phyloP scores from a whole-genome alignment of 352 stramenopile species.

The Thraustochytrium striatum region DNA sequence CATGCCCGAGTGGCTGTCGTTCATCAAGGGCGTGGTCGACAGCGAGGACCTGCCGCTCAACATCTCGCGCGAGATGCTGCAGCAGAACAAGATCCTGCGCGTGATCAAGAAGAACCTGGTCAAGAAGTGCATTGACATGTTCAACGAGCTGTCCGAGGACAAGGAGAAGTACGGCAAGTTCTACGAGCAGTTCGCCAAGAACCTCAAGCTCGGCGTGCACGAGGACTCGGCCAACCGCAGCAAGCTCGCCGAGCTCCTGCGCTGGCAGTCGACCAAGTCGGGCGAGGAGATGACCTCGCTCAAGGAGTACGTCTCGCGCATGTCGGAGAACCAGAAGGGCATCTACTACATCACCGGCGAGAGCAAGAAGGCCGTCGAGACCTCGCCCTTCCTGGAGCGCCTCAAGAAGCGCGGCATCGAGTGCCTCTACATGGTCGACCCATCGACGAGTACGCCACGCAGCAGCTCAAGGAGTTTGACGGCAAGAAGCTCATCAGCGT shows the following conservation, averaged over 20 bases:
- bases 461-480: slow-evolving; percentile 99
- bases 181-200: slow-evolving; percentile 99
- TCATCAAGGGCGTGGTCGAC: slow-evolving; percentile 99
- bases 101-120: slow-evolving; percentile 99
- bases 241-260: slow-evolving; percentile 98
- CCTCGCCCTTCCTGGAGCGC: slow-evolving; percentile 98
- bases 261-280: slow-evolving; percentile 97
- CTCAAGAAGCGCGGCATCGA: slow-evolving; percentile 99
- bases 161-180: slow-evolving; percentile 98
- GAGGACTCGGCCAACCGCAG: slow-evolving; percentile 97
- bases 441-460: slow-evolving; percentile 99
- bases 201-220: slow-evolving; percentile 98
- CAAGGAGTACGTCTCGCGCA: slow-evolving; percentile 95
- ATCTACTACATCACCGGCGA: slow-evolving; percentile 99
- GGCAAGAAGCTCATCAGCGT: slow-evolving; percentile 99
- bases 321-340: slow-evolving; percentile 92
- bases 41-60: slow-evolving; percentile 98
- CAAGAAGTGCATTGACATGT: slow-evolving; percentile 99
- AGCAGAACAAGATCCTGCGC: slow-evolving; percentile 99
- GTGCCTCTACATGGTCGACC: slow-evolving; percentile 98
- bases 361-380: slow-evolving; percentile 97
- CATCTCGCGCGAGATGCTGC: slow-evolving; percentile 98
- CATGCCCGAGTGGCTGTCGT: slow-evolving; percentile 98
- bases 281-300: slow-evolving; percentile 93
- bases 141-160: slow-evolving; percentile 96